Evolutionary conservation across 163 green algal species (phyloP), one percentile per base, ranked within the genome.

Genomic region (Scenedesmus sp.): DNA sequence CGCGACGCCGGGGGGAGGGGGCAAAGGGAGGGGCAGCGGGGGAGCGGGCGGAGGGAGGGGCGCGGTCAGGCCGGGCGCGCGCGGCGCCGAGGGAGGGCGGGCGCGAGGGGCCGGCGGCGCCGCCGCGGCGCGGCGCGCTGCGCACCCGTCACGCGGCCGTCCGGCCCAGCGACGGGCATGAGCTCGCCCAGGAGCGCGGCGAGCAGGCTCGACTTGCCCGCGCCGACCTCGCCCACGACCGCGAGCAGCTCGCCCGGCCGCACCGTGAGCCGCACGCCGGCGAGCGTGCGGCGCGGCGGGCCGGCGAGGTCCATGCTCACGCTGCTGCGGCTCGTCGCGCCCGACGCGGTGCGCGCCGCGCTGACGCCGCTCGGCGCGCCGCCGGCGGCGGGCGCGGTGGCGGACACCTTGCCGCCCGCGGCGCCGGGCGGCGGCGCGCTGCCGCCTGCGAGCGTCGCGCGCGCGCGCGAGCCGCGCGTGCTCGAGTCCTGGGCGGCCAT

Each of bases 131-230:
- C n/a, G n/a, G 39, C 39, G 10, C 39, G 39, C 17, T 11, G 4
- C 72, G 44, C 45, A 80, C 72, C 72, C 26, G 44, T 15, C 3
- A 80, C 58, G 9, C 11, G 7, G 14, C 63, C 63, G 51, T 81
- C 74, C 42, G 62, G 33, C 13, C 24, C 74, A 58, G 7, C 36
- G 60, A 90, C 50, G 11, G 87, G 87, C 82, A 89, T 84, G 63
- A 93, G 79, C 82, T 93, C 89, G 7, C 87, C 89, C 42, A 94
- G 77, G 44, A 94, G 70, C 14, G 89, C 89, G 2, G 84, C 76
- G 64, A 93, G 70, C 53, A 94, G 72, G 54, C 63, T 86, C 75
- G 64, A 87, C 85, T 93, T 94, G 24, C 90, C 90, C 17, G 74
- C 64, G 13, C 90, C 90, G 1, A 92, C 85, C 28, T 86, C 81